A percentile compares a stretch with the other conserved stretches of the same genome.
These are phyloP conservation scores for Phytophthora kernoviae DNA, from an alignment of 352 stramenopile genomes.

Conservation along the genomic window DNA sequence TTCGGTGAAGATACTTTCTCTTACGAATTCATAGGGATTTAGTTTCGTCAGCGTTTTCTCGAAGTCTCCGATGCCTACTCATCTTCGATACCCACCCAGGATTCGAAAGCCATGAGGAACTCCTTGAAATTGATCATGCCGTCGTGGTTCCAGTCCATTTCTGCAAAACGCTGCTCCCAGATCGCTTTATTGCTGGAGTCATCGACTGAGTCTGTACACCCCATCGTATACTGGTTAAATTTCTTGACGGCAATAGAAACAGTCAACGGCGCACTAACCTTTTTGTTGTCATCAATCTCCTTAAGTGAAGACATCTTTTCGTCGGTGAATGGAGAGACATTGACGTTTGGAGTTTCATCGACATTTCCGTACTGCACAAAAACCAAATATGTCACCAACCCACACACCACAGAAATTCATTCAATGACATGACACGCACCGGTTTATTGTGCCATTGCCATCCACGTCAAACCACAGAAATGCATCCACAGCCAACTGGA, in stretches of 20 bases:
- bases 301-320: slow-evolving; percentile 67
- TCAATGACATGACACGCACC: slow-evolving; percentile 25
- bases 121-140: slow-evolving; percentile 90
- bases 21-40: too few relatives aligned
- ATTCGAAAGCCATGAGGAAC: slow-evolving; percentile 89
- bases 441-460: slow-evolving; percentile 77
- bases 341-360: slow-evolving; percentile 58
- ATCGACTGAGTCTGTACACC: slow-evolving; percentile 29
- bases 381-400: neutral
- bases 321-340: slow-evolving; percentile 76
- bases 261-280: slow-evolving; percentile 10
- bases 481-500: slow-evolving; percentile 81
- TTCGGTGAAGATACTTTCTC: neutral
- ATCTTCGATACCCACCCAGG: slow-evolving; percentile 85
- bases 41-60: slow-evolving; percentile 24
- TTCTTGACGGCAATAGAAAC: neutral
- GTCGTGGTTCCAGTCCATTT: slow-evolving; percentile 90
- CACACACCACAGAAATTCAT: neutral
- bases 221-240: neutral
- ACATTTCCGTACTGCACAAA: slow-evolving; percentile 60
- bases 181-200: slow-evolving; percentile 73
- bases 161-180: slow-evolving; percentile 81
- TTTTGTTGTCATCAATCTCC: slow-evolving; percentile 17
- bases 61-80: slow-evolving; percentile 57
- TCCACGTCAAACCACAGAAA: slow-evolving; percentile 89